A percentile compares a stretch with the other conserved stretches of the same genome.
phyloP scores from a whole-genome alignment of 805 yeast species.

The Saturnispora galanensis region DNA sequence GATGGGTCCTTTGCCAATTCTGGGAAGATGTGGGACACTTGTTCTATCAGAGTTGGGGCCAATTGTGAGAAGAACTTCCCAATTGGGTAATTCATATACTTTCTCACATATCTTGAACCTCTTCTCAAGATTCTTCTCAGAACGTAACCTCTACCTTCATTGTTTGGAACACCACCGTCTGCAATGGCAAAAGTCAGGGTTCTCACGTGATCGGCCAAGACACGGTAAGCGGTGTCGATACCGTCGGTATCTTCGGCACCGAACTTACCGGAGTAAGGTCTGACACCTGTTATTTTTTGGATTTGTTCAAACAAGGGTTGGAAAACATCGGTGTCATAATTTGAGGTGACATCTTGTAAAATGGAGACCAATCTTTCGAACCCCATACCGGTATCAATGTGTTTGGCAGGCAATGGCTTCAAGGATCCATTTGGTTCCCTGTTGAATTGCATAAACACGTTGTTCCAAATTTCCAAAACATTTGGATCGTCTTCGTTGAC shows the following conservation, averaged over 20 bases:
- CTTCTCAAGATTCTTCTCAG: conserved; percentile 94
- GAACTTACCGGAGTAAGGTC: conserved; percentile 85
- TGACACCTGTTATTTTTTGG: conserved; percentile 86
- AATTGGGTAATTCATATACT: conserved; percentile 90
- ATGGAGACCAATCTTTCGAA: conserved; percentile 95
- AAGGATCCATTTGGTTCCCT: conserved; percentile 82
- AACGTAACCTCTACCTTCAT: conserved; percentile 98
- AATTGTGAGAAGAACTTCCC: conserved; percentile 88
- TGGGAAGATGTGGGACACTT: conserved; percentile 84
- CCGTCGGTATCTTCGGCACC: conserved; percentile 92
- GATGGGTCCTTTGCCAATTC: conserved; percentile 66
- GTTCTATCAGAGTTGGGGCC: conserved; percentile 87
- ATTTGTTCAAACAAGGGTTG: conserved; percentile 77
- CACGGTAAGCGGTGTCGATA: conserved; percentile 96
- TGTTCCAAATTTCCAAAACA: conserved; percentile 96
- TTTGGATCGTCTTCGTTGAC: conserved; percentile 98
- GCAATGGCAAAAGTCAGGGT: conserved; percentile 92
- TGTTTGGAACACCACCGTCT: conserved; percentile 99
- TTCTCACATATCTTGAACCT: conserved; percentile 95
- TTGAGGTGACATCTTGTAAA: conserved; percentile 81
- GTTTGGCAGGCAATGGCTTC: conserved; percentile 83
- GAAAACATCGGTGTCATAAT: conserved; percentile 97
- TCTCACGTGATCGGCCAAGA: conserved; percentile 96
- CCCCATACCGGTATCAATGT: conserved; percentile 98
- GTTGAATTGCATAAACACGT: conserved; percentile 94